Evolutionary conservation across 2,329 filamentous ascomycete genomes (phyloP).

Genomic region (Berkeleyomyces rouxiae): DNA sequence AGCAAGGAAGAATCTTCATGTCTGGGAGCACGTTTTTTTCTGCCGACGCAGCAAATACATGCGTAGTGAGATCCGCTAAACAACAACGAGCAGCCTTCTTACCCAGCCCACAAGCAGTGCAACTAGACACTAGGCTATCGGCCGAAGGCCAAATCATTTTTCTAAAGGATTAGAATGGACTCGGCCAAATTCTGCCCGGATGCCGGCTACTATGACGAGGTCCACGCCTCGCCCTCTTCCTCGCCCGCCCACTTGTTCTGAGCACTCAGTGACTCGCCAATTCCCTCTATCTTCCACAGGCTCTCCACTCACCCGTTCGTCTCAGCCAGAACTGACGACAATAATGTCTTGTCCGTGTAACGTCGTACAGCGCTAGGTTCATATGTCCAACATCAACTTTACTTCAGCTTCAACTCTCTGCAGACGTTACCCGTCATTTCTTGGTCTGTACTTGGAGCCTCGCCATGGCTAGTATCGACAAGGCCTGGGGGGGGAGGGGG

Average conservation of each 20-base stretch:
- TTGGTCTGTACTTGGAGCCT: neutral
- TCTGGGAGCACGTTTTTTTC: neutral
- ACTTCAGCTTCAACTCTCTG: neutral
- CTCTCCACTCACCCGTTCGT: neutral
- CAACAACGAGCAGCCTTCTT: neutral
- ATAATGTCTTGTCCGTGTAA: neutral
- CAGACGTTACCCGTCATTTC: neutral
- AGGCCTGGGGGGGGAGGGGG: neutral
- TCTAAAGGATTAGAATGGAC: neutral
- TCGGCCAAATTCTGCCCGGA: neutral
- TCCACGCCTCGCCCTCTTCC: neutral
- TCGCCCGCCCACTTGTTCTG: neutral
- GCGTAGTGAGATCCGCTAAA: neutral
- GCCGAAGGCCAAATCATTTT: neutral
- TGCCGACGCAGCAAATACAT: neutral
- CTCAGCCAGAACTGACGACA: neutral
- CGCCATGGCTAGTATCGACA: neutral
- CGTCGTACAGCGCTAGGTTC: slow-evolving; percentile 1
- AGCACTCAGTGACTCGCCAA: neutral
- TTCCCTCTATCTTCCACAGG: neutral
- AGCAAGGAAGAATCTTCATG: neutral
- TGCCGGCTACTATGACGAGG: neutral
- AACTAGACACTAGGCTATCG: neutral
- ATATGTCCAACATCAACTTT: neutral
- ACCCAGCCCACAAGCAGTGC: neutral